Conservation (phyloP, 1,284 basidiomycete species). For the Papiliotrema flavescens region DNA sequence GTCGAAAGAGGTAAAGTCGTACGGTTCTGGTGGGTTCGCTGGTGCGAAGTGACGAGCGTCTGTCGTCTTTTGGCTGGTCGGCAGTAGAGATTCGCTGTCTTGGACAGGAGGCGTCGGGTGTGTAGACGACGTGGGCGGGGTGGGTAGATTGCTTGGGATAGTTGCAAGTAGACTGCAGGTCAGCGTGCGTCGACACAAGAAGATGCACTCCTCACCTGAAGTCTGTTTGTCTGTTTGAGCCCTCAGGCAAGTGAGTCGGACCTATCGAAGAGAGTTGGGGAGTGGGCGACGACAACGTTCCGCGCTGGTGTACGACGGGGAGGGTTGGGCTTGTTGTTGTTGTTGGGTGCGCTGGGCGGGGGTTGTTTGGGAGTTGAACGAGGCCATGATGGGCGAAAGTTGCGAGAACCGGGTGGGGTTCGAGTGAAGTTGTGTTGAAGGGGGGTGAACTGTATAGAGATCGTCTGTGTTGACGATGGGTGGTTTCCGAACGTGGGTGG, state of each 20-base stretch:
- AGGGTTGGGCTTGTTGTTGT: constrained; percentile 12
- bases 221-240: too few species aligned
- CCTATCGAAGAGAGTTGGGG: constrained; percentile 16
- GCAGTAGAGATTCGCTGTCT: neutral
- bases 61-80: constrained; percentile 12
- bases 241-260: neutral
- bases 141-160: neutral
- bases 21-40: neutral
- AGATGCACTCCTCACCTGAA: too few species aligned
- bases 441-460: neutral
- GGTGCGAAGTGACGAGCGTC: constrained; percentile 6
- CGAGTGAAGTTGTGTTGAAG: constrained; percentile 7
- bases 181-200: too few species aligned
- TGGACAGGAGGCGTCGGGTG: neutral
- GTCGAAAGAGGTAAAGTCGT: neutral
- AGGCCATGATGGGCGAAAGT: constrained; percentile 25
- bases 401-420: constrained; percentile 16
- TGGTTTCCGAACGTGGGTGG: constrained; percentile 12
- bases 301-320: constrained; percentile 11
- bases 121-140: neutral
- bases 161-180: neutral
- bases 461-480: constrained; percentile 13
- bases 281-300: constrained; percentile 4
- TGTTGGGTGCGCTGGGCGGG: neutral
- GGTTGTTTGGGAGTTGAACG: constrained; percentile 7